Base-by-base conservation (phyloP, 495 filamentous ascomycete genomes). In the Daldinia vernicosa region DNA sequence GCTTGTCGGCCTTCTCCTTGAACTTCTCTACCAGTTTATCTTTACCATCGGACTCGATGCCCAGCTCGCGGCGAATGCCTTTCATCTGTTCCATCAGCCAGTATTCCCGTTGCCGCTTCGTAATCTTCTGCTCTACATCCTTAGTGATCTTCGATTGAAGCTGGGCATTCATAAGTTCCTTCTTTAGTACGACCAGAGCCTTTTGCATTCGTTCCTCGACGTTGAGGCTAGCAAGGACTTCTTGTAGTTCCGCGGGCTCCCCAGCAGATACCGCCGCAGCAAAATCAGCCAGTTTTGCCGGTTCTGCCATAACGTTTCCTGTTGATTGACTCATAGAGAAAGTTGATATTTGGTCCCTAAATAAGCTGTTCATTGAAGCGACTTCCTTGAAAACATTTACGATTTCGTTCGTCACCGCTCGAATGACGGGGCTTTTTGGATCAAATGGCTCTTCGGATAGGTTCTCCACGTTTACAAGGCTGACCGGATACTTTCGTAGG, bases 71-170 rank as follows among this genome's bases (percentile, higher is more conserved):
- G 66, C 92, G 90, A 75, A 99, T 98, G n/a, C 93, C 96, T 81
- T 98, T 98, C 94, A 98, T 96, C 75, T 99, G 96, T 79, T 99
- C 95, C 93, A 95, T 95, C 19, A 99, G 83, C 93, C 93, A 99
- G 82, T 99, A 99, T 75, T 99, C 96, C 30, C 95, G 90, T 76
- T 99, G 95, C 11, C 95, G 90, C 82, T 98, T 98, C 73, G 96
- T 94, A 64, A 99, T 99, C 82, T 97, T 97, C 67, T 86, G 91
- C 79, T 99, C 96, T 24, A 99, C 95, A 76, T 99, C 95, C 81
- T 97, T 98, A 47, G 93, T 93, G 51, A 99, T 99, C 84, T 98
- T 98, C 30, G 91, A 93, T 74, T 97, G 94, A 4, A 99, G 86
- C 76, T 99, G 92, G 4, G 95, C 95, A 66, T 98, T 99, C 89